A percentile compares a stretch with the other conserved stretches of the same genome.
Conservation (phyloP, 2,329 filamentous ascomycete genomes). For the Chrysoporthe deuterocubensis region DNA sequence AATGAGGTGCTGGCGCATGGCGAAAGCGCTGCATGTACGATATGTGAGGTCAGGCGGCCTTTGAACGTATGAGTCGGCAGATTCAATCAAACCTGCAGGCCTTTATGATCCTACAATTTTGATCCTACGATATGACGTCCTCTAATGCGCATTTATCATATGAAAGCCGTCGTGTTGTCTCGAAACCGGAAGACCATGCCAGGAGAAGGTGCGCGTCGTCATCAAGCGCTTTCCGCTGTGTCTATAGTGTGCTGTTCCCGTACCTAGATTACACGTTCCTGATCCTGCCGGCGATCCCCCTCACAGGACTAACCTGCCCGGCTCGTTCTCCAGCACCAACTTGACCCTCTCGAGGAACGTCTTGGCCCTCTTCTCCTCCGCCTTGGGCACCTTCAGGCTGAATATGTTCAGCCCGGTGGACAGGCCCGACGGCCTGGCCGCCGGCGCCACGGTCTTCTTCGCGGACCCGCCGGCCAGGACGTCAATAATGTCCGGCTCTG, state of each 20-base stretch:
- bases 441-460: constrained; percentile 35
- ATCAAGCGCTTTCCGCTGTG: background rate
- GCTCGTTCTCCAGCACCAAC: constrained; percentile 78
- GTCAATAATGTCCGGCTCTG: constrained; percentile 79
- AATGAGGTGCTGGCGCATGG: constrained; percentile 36
- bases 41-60: no score
- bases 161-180: no score
- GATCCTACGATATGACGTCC: no score
- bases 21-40: constrained; percentile 33
- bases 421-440: constrained; percentile 49
- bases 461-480: constrained; percentile 59
- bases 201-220: background rate
- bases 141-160: no score
- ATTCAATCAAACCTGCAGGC: no score
- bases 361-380: constrained; percentile 80
- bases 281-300: background rate
- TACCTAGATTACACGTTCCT: constrained; percentile 18
- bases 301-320: constrained; percentile 72
- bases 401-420: constrained; percentile 73
- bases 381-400: constrained; percentile 76
- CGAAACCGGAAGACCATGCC: background rate
- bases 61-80: no score
- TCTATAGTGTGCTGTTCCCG: constrained; percentile 23
- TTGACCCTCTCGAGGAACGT: constrained; percentile 88
- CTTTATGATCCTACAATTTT: no score